A percentile compares a stretch with the other conserved stretches of the same genome.
Evolutionary conservation across 1,284 basidiomycete genomes (phyloP).

Genomic region (Sutorius eximius): DNA sequence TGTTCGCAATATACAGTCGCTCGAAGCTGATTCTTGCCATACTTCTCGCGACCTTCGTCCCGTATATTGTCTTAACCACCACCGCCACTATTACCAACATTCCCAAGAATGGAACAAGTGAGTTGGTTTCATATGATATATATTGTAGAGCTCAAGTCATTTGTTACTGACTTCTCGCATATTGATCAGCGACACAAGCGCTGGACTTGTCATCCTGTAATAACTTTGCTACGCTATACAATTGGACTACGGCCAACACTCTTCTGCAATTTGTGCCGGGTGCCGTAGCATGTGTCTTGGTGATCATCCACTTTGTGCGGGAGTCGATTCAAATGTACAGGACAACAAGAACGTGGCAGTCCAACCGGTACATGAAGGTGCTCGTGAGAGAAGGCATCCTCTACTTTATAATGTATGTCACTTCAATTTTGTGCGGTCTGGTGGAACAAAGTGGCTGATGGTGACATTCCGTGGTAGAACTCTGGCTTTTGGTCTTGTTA

Average conservation of each 20-base stretch:
- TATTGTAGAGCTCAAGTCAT: background rate
- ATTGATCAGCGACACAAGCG: background rate
- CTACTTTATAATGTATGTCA: background rate
- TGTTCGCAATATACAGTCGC: background rate
- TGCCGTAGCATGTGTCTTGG: background rate
- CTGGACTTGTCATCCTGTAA: background rate
- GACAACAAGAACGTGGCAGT: conserved; percentile 1
- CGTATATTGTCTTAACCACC: background rate
- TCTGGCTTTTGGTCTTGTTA: background rate
- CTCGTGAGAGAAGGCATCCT: background rate
- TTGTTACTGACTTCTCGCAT: background rate
- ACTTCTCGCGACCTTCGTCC: conserved; percentile 4
- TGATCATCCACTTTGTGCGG: background rate
- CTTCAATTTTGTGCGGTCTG: background rate
- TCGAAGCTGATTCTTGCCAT: conserved; percentile 1
- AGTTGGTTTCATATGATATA: background rate
- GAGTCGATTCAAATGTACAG: conserved; percentile 7
- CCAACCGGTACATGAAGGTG: background rate
- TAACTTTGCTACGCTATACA: background rate
- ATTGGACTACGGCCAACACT: background rate
- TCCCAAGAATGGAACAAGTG: background rate
- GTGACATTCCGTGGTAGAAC: background rate
- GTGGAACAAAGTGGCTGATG: background rate
- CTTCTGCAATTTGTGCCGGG: background rate
- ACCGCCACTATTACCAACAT: background rate